Conservation (phyloP, 768 basidiomycete species). For the Boletales sp. region DNA sequence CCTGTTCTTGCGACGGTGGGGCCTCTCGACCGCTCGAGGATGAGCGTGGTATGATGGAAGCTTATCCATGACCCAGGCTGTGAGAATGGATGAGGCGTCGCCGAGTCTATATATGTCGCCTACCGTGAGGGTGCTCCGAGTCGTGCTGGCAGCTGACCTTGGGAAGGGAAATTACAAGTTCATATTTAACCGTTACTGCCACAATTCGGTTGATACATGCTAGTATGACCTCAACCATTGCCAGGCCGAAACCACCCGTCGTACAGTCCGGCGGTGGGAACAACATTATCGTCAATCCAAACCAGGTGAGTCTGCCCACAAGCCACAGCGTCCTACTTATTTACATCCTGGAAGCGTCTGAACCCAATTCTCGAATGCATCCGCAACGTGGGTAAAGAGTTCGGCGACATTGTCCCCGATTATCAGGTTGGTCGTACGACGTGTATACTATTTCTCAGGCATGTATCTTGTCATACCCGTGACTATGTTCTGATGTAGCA, state of each 20-base stretch:
- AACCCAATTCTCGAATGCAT: constrained; percentile 89
- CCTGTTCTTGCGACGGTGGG: constrained; percentile 7
- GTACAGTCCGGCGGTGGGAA: constrained; percentile 64
- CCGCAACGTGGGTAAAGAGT: constrained; percentile 88
- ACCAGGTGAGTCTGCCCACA: constrained; percentile 42
- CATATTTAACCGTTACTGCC: constrained; percentile 2
- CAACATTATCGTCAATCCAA: constrained; percentile 59
- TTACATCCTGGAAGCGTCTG: constrained; percentile 50
- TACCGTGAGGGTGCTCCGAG: no score
- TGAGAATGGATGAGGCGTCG: background rate
- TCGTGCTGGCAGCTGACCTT: no score
- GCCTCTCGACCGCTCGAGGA: constrained; percentile 8
- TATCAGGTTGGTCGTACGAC: constrained; percentile 96
- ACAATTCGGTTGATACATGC: constrained; percentile 11
- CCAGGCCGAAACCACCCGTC: constrained; percentile 44
- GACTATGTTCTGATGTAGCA: background rate
- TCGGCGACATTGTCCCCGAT: constrained; percentile 89
- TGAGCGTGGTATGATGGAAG: constrained; percentile 19
- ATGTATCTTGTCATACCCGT: background rate
- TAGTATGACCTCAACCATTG: background rate
- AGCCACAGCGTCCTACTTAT: background rate
- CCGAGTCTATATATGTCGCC: background rate
- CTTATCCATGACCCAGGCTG: constrained; percentile 24
- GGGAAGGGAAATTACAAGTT: background rate
- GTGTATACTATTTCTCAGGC: constrained; percentile 91